A percentile compares a stretch with the other conserved stretches of the same genome.
Evolutionary conservation across 2,329 filamentous ascomycete species (phyloP).

Genomic region (Allantophomopsis lycopodina): DNA sequence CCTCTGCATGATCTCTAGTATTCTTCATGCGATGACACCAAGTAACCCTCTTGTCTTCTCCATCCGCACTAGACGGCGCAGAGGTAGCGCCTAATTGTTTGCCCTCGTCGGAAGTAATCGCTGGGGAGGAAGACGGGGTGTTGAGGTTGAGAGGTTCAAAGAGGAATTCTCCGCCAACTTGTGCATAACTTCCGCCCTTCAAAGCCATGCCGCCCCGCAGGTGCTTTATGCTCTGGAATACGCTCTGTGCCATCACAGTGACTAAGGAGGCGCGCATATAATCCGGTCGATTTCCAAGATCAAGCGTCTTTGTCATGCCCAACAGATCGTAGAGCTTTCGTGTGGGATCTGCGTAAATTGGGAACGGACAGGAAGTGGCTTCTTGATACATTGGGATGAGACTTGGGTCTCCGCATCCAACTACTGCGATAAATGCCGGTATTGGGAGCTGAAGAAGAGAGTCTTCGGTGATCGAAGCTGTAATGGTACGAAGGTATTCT

Average conservation of each 20-base stretch:
- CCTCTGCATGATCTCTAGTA: slow-evolving; percentile 64
- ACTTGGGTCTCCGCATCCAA: slow-evolving; percentile 40
- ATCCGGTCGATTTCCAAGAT: slow-evolving; percentile 29
- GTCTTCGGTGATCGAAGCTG: slow-evolving; percentile 13
- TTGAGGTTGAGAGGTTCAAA: slow-evolving; percentile 17
- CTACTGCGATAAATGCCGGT: slow-evolving; percentile 28
- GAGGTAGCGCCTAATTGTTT: neutral
- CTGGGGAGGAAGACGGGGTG: slow-evolving; percentile 8
- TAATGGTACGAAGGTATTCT: slow-evolving; percentile 18
- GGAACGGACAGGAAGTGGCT: slow-evolving; percentile 33
- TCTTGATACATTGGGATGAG: slow-evolving; percentile 36
- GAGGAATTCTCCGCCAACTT: slow-evolving; percentile 30
- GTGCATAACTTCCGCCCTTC: slow-evolving; percentile 34
- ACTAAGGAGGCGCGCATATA: slow-evolving; percentile 31
- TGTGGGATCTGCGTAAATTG: slow-evolving; percentile 42
- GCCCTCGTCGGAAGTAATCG: neutral
- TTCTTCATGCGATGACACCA: slow-evolving; percentile 78
- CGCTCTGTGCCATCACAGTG: slow-evolving; percentile 20
- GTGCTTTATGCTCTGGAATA: slow-evolving; percentile 29
- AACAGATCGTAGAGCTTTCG: slow-evolving; percentile 37
- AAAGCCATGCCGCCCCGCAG: slow-evolving; percentile 23
- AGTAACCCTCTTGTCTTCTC: slow-evolving; percentile 45
- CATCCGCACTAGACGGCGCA: neutral
- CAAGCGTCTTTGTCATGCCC: slow-evolving; percentile 34
- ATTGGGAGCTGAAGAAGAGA: slow-evolving; percentile 16